Evolutionary conservation across 768 basidiomycete genomes (phyloP).

Genomic region (Piloderma croceum): DNA sequence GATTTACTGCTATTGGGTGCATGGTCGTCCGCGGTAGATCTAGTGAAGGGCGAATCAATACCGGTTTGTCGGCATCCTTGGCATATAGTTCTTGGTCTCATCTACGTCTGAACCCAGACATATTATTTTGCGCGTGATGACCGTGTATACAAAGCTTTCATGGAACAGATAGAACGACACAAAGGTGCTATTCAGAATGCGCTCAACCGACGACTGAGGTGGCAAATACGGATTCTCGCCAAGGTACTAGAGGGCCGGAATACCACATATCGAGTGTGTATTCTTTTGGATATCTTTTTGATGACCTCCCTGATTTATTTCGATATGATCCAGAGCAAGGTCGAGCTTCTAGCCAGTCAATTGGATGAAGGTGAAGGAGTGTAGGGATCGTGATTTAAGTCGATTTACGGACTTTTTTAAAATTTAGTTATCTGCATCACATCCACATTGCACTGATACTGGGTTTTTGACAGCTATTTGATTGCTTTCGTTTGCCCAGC

Average conservation of each 20-base stretch:
- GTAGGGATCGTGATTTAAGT: conserved; percentile 27
- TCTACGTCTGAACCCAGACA: conserved; percentile 37
- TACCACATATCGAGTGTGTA: conserved; percentile 58
- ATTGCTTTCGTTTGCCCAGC: conserved; percentile 7
- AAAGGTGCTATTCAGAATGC: conserved; percentile 42
- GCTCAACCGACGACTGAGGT: conserved; percentile 54
- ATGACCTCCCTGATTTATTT: conserved; percentile 6
- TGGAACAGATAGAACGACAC: conserved; percentile 35
- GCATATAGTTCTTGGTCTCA: conserved; percentile 1
- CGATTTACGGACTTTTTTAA: too few relatives aligned
- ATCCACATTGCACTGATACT: not conserved
- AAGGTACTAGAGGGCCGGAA: conserved; percentile 62
- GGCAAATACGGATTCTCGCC: conserved; percentile 63
- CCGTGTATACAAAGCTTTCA: conserved; percentile 70
- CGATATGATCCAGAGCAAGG: conserved; percentile 42
- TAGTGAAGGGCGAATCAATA: conserved; percentile 57
- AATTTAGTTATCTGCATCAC: too few relatives aligned
- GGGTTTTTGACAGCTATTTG: conserved; percentile 7
- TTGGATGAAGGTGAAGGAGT: conserved; percentile 60
- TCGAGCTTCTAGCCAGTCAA: conserved; percentile 54
- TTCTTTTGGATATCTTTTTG: not conserved
- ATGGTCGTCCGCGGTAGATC: conserved; percentile 63
- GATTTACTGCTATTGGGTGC: conserved; percentile 80
- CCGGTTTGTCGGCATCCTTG: conserved; percentile 48
- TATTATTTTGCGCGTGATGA: conserved; percentile 94